A percentile compares a stretch with the other conserved stretches of the same genome.
Conservation (phyloP, 495 filamentous ascomycete species). For the Penicillium silybi region DNA sequence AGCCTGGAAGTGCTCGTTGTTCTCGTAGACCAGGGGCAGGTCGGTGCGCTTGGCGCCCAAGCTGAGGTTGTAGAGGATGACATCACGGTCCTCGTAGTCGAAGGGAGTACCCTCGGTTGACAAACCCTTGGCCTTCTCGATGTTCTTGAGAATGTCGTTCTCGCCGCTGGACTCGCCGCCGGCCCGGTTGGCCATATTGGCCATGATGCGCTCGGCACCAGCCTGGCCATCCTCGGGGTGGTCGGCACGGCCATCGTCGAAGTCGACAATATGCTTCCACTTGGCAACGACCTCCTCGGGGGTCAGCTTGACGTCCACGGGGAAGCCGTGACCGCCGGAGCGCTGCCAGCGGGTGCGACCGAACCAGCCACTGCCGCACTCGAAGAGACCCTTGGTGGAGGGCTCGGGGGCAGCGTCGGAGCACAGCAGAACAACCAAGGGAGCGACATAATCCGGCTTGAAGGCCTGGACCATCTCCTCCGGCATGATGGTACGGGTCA, state of each 20-base stretch:
- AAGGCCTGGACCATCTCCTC: slow-evolving; percentile 98
- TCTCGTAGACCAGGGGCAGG: slow-evolving; percentile 83
- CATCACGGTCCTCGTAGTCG: slow-evolving; percentile 77
- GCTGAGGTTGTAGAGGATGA: slow-evolving; percentile 94
- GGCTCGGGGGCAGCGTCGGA: slow-evolving; percentile 84
- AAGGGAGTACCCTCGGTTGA: slow-evolving; percentile 73
- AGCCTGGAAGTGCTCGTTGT: slow-evolving; percentile 83
- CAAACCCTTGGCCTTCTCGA: slow-evolving; percentile 71
- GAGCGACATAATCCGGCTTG: slow-evolving; percentile 98
- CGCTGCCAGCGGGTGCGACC: slow-evolving; percentile 93
- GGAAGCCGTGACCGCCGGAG: slow-evolving; percentile 86
- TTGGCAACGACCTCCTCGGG: slow-evolving; percentile 78
- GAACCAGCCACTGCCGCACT: slow-evolving; percentile 94
- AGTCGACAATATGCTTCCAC: slow-evolving; percentile 79
- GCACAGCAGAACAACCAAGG: slow-evolving; percentile 80
- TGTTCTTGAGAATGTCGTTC: slow-evolving; percentile 59
- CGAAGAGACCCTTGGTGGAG: slow-evolving; percentile 86
- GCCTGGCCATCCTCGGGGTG: slow-evolving; percentile 76
- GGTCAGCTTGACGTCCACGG: slow-evolving; percentile 78
- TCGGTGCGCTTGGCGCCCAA: slow-evolving; percentile 92
- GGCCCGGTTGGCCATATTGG: slow-evolving; percentile 74
- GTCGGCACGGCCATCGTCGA: slow-evolving; percentile 87
- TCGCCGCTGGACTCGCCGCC: slow-evolving; percentile 38
- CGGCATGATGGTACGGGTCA: slow-evolving; percentile 93
- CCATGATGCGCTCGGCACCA: slow-evolving; percentile 83